Evolutionary conservation across 768 basidiomycete species (phyloP), one percentile per base, ranked within the genome.

Genomic region (Neoboletus brunneissimus): DNA sequence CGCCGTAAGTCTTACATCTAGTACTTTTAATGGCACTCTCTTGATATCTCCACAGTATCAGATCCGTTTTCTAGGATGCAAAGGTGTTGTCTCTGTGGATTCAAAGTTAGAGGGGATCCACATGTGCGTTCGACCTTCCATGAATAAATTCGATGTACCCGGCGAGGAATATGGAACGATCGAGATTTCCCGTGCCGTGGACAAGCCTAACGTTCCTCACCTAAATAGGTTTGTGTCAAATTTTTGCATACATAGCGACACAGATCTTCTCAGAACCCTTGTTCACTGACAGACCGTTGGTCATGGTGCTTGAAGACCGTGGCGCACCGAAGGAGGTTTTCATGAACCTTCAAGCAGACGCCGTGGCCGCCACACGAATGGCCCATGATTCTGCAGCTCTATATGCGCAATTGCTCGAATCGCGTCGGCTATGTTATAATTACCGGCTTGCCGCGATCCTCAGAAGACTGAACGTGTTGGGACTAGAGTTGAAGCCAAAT

Each of bases 41-140:
- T 51, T 29, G 34, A 41, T 51, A 37, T 15, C 44, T 56, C 34
- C n/a, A 25, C 53, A 88, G 80, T 88, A 85, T 67, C 89, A 89
- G 73, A 91, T 93, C 48, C 84, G 92, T 45, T 88, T 93, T 67
- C 68, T 93, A 44, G 91, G 89, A 20, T 91, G 79, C 71, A 94
- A 94, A 69, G 93, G 92, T 0, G 82, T 94, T 23, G 87, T 94
- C 1, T 78, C 74, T 5, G 78, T 93, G 12, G 91, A 94, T 62
- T 72, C 79, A 47, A 72, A 73, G 46, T 62, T 74, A 16, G 60
- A 70, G 42, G 84, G 84, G 0, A 81, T 86, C 48, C 79, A 78
- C 18, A 88, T 94, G 87, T 79, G 86, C 29, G 66, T 91, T 10
- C 77, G 91, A 34, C 70, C 73, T 7, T 88, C 87, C 0, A 92